Evolutionary conservation across 495 filamentous ascomycete species (phyloP), one percentile per base, ranked within the genome.

Genomic region (Aspergillus asperescens): DNA sequence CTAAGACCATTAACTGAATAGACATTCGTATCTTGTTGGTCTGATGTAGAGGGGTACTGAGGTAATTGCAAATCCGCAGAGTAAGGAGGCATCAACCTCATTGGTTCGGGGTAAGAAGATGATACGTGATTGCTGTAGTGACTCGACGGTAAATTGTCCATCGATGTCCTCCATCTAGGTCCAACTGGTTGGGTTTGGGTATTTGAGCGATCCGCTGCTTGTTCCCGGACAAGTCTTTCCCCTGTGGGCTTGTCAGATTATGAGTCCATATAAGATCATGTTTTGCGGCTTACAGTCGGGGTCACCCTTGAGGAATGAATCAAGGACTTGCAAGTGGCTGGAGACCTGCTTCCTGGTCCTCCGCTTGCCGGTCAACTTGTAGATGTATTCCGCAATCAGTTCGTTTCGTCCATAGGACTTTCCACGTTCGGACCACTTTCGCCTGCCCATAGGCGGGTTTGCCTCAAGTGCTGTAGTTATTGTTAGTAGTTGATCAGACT

Each of bases 311-410:
- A 92, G 75, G 60, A 90, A 87, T 10, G 81, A 82, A 71, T 94
- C 96, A 38, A 98, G 70, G n/a, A 96, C 92, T 72, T 98, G 93
- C 52, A 97, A 87, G 66, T 98, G 93, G 59, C 91, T 96, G 0
- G 92, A 96, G 7, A 98, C 88, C 65, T 95, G 88, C 68, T 98
- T 98, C 47, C 93, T 76, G 32, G 65, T 75, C 50, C 90, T 80
- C 27, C 64, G 60, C 59, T 79, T 83, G 29, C 84, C 86, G 38
- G 86, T 89, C 50, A 74, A 71, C 50, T 81, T 79, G 58, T 78
- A 82, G 41, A 98, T 87, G 59, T 86, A 90, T 58, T 90, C 82
- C 31, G 83, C 80, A 62, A 98, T 93, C 46, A 96, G 76, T 75
- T 96, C 91, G 63, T 98, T 98, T 13, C 93, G 83, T 13, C 93